Evolutionary conservation across 2,329 filamentous ascomycete genomes (phyloP).

Genomic region (Aspergillus aculeatinus): DNA sequence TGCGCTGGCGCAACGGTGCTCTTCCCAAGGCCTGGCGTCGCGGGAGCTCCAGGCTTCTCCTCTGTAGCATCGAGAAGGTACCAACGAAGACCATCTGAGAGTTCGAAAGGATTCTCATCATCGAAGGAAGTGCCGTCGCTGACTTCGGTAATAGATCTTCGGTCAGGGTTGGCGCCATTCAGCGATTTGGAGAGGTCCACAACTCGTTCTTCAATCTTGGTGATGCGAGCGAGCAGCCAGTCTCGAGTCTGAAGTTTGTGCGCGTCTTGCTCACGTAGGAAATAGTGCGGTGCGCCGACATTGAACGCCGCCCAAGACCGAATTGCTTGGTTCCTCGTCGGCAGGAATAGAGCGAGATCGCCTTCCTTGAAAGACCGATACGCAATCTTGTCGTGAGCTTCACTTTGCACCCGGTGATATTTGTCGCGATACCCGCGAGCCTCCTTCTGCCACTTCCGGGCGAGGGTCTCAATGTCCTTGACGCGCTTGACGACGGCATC

Average conservation of each 20-base stretch:
- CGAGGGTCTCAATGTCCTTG: slow-evolving; percentile 89
- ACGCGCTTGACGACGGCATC: slow-evolving; percentile 85
- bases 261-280: slow-evolving; percentile 85
- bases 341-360: slow-evolving; percentile 88
- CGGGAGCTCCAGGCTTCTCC: slow-evolving; percentile 86
- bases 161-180: slow-evolving; percentile 55
- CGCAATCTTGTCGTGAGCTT: slow-evolving; percentile 93
- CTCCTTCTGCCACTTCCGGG: slow-evolving; percentile 90
- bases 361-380: slow-evolving; percentile 96
- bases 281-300: slow-evolving; percentile 94
- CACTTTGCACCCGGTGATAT: slow-evolving; percentile 74
- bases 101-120: slow-evolving; percentile 94
- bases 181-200: slow-evolving; percentile 86
- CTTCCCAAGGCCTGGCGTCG: slow-evolving; percentile 88
- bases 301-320: slow-evolving; percentile 99
- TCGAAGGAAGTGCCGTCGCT: slow-evolving; percentile 64
- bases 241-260: slow-evolving; percentile 83
- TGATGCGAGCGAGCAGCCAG: slow-evolving; percentile 94
- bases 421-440: slow-evolving; percentile 84
- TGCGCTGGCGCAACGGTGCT: slow-evolving; percentile 85
- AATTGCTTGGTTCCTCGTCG: slow-evolving; percentile 89
- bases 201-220: slow-evolving; percentile 85
- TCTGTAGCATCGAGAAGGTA: slow-evolving; percentile 92
- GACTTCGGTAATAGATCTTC: slow-evolving; percentile 47
- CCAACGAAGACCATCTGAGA: slow-evolving; percentile 93